Evolutionary conservation across 139 green algal species (phyloP), one percentile per base, ranked within the genome.

Genomic region (Mesotaenium endlicherianum): DNA sequence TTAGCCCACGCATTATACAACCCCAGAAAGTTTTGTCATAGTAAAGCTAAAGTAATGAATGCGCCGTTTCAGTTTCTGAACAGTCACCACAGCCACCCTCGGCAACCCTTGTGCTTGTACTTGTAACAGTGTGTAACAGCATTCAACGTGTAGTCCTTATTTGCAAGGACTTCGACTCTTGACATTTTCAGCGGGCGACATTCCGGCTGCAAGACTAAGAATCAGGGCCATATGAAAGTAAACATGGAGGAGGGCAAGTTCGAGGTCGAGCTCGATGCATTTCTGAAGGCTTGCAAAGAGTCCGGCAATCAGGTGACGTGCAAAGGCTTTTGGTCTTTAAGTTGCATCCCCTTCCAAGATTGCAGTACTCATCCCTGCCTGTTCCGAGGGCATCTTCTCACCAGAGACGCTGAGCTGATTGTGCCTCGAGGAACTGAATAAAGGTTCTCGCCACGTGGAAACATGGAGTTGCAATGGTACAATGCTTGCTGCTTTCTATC

Each of bases 281-380:
- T 83, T 36, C 77, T 83, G 30, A 17, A 70, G 34, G 76, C 14
- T 34, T 83, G 77, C 77, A 83, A 75, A 34, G 5, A 83, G 6
- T 83, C 77, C 30, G 77, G 55, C 43, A 75, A 75, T 8, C 59
- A 71, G 77, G 77, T 83, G 34, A 34, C 26, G 53, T 26, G 20
- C 20, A 34, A 26, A 34, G 26, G 53, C 53, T 64, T 20, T 64
- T 64, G 53, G 26, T 34, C 53, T 64, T 64, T 64, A 34, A 26
- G 20, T 64, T 64, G 26, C 53, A 64, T 20, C 53, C 53, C 26
- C 26, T 64, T 64, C 26, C 53, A 64, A 64, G 26, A 64, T 64
- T 64, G 20, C 53, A 34, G 20, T 64, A 34, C 53, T 64, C 26
- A 64, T 64, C 26, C 26, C 53, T 34, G 20, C 26, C 53, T 64